These are phyloP conservation scores for Pyrenopolyporus hunteri DNA, from an alignment of 495 filamentous ascomycete species.

Conservation along the genomic window DNA sequence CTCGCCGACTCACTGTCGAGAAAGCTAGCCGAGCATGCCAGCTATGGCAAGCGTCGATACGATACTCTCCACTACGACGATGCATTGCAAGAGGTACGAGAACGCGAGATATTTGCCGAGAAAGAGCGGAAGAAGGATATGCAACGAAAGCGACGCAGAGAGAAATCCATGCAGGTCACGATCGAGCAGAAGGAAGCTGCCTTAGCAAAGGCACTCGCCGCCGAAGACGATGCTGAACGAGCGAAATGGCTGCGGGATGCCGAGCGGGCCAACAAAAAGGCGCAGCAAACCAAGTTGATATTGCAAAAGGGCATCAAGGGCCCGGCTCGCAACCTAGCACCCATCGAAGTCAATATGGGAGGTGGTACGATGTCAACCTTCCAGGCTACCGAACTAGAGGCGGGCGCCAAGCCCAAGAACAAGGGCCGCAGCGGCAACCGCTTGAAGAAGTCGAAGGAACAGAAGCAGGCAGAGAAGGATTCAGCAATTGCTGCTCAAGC, in stretches of 20 bases:
- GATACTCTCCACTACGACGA: conserved; percentile 60
- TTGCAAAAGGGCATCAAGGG: conserved; percentile 83
- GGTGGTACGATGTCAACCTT: conserved; percentile 89
- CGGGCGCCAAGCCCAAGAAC: conserved; percentile 62
- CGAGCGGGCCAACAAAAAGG: conserved; percentile 85
- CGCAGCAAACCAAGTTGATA: conserved; percentile 79
- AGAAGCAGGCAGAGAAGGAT: conserved; percentile 95
- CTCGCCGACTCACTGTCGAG: conserved; percentile 41
- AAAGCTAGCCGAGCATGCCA: conserved; percentile 53
- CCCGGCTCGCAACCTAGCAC: conserved; percentile 77
- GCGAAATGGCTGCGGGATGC: conserved; percentile 79
- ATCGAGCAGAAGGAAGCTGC: conserved; percentile 85
- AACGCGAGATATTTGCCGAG: conserved; percentile 88
- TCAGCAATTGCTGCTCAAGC: conserved; percentile 87
- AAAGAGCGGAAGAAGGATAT: conserved; percentile 99
- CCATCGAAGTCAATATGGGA: conserved; percentile 80
- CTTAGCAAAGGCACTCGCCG: conserved; percentile 72
- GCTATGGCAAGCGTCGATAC: conserved; percentile 57
- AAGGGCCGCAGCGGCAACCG: conserved; percentile 71
- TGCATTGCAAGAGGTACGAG: conserved; percentile 83
- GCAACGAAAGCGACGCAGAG: conserved; percentile 95
- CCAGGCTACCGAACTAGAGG: conserved; percentile 67
- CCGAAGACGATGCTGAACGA: conserved; percentile 79
- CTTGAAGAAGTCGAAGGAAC: conserved; percentile 90
- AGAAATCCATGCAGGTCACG: conserved; percentile 89